Evolutionary conservation across 129 eudicot genomes (phyloP), one percentile per base, ranked within the genome.

Genomic region (Ambrosia artemisiifolia): DNA sequence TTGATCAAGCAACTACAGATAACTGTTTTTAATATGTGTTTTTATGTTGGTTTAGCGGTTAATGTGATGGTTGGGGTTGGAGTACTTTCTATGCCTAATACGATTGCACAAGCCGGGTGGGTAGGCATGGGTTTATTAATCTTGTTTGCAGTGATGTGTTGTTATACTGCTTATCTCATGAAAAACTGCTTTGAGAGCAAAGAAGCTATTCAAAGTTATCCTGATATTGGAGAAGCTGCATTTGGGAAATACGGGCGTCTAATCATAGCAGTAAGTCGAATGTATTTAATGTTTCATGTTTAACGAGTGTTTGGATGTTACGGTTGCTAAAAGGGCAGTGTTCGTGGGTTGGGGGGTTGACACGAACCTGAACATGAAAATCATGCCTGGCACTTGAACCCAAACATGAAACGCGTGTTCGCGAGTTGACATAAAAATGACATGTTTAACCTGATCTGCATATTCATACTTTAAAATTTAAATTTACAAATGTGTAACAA

Each of bases 161-260:
- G 88, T 48, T 92, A 87, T 69, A 92, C 96, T 0, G 96, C 95
- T 60, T 83, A 78, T 60, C 96, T 92, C 63, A 85, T 92, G 96
- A 87, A 82, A 79, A 50, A 74, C 18, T 92, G 98, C 80, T 85
- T 92, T 28, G 98, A 92, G 62, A 89, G 90, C 73, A 83, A 46
- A 34, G 84, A 86, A 18, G 90, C 81, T 19, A 84, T 92, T 30
- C 47, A 83, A 50, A 81, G 90, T 7, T 92, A 81, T 81, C 92
- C 95, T 6, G 98, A 89, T 65, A 84, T 89, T 48, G 98, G 98
- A 74, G 96, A 92, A 79, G 98, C 98, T 62, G 98, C 98, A 51
- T 89, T 92, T 83, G 98, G 98, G 64, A 89, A 78, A 82, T 83
- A 82, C n/a, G 98, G 98, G 3, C 96, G 98, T 38, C 81, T 92